Base-by-base conservation (phyloP, 2,329 filamentous ascomycete genomes). In the Penicillium sp. region DNA sequence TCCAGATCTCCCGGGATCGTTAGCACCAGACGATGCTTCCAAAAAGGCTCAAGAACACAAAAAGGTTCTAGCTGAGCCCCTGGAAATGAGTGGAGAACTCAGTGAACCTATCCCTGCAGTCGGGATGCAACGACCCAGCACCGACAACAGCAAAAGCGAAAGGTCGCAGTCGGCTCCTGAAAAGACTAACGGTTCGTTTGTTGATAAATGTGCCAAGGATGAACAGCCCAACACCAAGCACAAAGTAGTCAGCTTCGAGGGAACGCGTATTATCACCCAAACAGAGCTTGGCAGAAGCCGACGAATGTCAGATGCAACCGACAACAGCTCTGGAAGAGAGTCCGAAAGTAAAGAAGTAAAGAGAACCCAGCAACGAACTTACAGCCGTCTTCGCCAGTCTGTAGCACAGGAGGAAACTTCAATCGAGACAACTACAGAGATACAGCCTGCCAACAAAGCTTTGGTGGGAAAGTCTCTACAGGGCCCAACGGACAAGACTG, bases 241-340 rank as follows among this genome's bases (percentile, higher is more conserved):
- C 10, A 71, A 69, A 47, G 56, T 58, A 10, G 66, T 69, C 37
- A 66, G 62, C 16, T 70, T 69, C 23, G 58, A 61, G 15, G 40
- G 47, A 15, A 23, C 38, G 10, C 51, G 29, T 12, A 10, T 44
- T 32, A 18, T 32, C n/a, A 39, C 47, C 13, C 27, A 54, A 16
- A 46, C 50, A 40, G 45, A 54, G 13, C 16, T 38, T 35, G 49
- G 32, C 35, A 47, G 37, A 42, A 23, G 47, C 27, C 46, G 45
- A 51, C 42, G 29, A 40, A 39, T 51, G 40, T 54, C 52, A 27
- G 47, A 51, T 25, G 46, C 52, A 27, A 54, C 41, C 6, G 40
- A 46, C 21, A 35, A 46, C 50, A 45, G 55, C 31, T 38, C 38
- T 25, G 34, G 54, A 34, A 31, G 50, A 52, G 32, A 40, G 2